Base-by-base conservation (phyloP, 805 yeast species). In the Starmerella tilneyi region DNA sequence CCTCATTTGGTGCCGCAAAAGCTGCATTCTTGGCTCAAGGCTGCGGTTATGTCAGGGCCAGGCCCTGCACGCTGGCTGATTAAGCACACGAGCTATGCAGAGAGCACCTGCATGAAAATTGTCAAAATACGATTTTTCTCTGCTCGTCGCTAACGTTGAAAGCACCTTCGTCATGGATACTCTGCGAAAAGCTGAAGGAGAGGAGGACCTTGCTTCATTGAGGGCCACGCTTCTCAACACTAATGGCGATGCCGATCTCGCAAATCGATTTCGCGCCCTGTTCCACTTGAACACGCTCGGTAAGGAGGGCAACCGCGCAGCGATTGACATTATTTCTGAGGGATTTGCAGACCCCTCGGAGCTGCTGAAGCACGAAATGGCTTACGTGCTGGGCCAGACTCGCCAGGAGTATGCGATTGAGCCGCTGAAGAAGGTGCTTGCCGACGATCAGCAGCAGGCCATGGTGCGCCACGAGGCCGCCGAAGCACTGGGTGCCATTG, bases 381-480 rank as follows among this genome's bases (percentile, higher is more conserved):
- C 98, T 7, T 92, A 92, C 59, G 96, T 89, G 11, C 68, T 92
- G 48, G 99, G 99, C 37, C 99, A 92, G 67, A 88, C 96, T 38
- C 79, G 83, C 62, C 88, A 88, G 67, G 60, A 78, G 55, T 64
- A 75, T 46, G 85, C 95, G 47, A 83, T 89, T 49, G 81, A 84
- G 40, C 71, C 77, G 40, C 72, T 92, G 49, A 74, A 84, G 62
- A 71, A 72, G 7, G 94, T 85, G 19, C 72, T 92, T 57, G 65
- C 67, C 40, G 78, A 80, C 62, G 59, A 61, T 20, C 54, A 69
- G 13, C 70, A 69, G 55, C 97, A 89, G 68, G 71, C 83, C 49
- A 92, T 92, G 97, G 99, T 92, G 29, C 81, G 99, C 64, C 99
- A 92, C 64, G 99, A 92, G 65, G 98, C 98, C 15, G 98, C 98